These are phyloP conservation scores for Moricandia moricandioides DNA, from an alignment of 345 rosid genomes.

Conservation along the genomic window DNA sequence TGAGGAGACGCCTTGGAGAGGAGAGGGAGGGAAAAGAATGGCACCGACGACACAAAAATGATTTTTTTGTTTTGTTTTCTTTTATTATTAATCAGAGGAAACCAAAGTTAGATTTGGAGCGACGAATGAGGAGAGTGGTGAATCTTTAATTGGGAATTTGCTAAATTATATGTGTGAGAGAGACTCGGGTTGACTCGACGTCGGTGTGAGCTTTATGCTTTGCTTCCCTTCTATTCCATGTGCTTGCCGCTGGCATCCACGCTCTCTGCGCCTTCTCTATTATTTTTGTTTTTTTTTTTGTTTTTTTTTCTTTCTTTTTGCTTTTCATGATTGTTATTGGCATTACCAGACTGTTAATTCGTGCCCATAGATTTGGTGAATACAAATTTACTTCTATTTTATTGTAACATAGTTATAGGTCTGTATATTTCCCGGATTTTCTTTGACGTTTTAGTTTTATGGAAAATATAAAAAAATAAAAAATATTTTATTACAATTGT, in stretches of 20 bases:
- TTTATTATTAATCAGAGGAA: background rate
- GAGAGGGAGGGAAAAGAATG: background rate
- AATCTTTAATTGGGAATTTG: background rate
- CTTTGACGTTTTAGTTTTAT: too few relatives aligned
- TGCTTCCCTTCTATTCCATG: slow-evolving; percentile 2
- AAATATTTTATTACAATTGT: too few relatives aligned
- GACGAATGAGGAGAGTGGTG: slow-evolving; percentile 16
- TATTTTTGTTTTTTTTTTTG: too few relatives aligned
- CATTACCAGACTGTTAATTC: too few relatives aligned
- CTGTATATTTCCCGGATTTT: too few relatives aligned
- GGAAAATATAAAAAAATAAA: too few relatives aligned
- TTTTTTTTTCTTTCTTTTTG: too few relatives aligned
- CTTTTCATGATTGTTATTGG: too few relatives aligned
- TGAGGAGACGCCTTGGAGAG: background rate
- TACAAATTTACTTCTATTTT: too few relatives aligned
- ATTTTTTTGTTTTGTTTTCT: background rate
- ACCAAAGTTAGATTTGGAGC: background rate
- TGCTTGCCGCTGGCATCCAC: slow-evolving; percentile 7
- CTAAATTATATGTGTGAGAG: background rate
- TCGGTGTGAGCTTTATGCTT: slow-evolving; percentile 20
- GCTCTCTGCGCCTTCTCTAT: slow-evolving; percentile 1
- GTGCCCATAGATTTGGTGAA: too few relatives aligned
- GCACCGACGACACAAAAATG: slow-evolving; percentile 9
- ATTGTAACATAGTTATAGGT: too few relatives aligned
- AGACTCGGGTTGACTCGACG: slow-evolving; percentile 19